phyloP scores from a whole-genome alignment of 2,329 filamentous ascomycete genomes.

The Ceratocystis alfenasii region DNA sequence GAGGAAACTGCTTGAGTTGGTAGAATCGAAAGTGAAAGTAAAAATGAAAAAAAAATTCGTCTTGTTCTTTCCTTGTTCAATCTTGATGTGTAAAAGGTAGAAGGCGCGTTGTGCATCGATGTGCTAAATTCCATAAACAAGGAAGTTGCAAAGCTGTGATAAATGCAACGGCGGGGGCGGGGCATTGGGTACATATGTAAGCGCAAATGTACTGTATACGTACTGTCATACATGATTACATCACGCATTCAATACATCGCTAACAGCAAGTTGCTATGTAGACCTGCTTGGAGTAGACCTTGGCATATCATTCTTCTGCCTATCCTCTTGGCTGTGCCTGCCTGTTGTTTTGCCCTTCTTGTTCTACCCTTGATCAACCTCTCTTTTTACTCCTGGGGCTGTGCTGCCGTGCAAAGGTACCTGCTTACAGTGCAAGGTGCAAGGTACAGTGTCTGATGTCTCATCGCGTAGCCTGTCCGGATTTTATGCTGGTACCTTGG shows the following conservation, averaged over 20 bases:
- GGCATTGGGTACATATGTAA: slow-evolving; percentile 12
- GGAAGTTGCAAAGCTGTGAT: neutral
- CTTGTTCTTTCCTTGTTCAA: neutral
- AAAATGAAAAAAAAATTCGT: neutral
- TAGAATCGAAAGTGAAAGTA: neutral
- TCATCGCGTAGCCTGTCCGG: neutral
- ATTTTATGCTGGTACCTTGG: slow-evolving; percentile 3
- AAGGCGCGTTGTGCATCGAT: neutral
- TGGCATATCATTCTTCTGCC: neutral
- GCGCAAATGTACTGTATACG: neutral
- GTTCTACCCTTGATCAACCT: neutral
- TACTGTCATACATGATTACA: neutral
- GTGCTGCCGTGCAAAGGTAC: slow-evolving; percentile 8
- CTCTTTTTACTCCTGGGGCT: slow-evolving; percentile 3
- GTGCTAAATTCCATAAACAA: slow-evolving; percentile 1
- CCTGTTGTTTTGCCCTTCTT: slow-evolving; percentile 6
- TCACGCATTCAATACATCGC: neutral
- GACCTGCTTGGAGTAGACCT: too few species aligned
- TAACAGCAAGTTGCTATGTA: neutral
- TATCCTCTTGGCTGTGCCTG: neutral
- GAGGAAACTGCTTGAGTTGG: neutral
- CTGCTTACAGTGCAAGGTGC: slow-evolving; percentile 12
- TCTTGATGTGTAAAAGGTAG: neutral
- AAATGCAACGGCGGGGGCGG: slow-evolving; percentile 17
- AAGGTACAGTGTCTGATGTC: slow-evolving; percentile 1